Evolutionary conservation across 148 eudicot species (phyloP), one percentile per base, ranked within the genome.

Genomic region (Fagopyrum homotropicum): DNA sequence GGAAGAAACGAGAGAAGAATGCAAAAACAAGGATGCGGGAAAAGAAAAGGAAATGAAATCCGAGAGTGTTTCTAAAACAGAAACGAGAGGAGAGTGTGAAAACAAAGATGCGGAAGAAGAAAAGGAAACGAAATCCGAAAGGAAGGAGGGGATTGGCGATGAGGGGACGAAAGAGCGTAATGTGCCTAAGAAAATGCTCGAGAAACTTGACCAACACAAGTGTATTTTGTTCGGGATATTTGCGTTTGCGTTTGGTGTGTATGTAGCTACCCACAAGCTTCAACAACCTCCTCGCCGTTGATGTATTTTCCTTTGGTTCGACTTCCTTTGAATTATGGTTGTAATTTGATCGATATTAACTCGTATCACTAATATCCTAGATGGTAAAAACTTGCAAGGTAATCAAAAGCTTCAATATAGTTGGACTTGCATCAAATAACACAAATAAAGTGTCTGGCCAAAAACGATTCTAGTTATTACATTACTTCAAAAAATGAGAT

Each of bases 231-330:
- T 66, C 12, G 71, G 71, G 6, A 69, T 89, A 4, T 45, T 91
- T 22, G 91, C 93, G 56, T 89, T 91, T 82, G 81, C 90, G 57
- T 63, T 88, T 6, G 97, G 93, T 54, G 79, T 85, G 72, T 61
- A 80, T 9, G 50, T 89, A 14, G 71, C 45, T 46, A 81, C 90
- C 51, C 79, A 74, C 10, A 85, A 78, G 69, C 73, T 81, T 74
- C 89, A 83, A 68, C 60, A 71, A 29, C 45, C 72, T 71, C 50
- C 75, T 48, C 60, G 5, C 14, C 8, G 8, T 61, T 61, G 68
- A 61, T 55, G 3, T 35, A 2, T 2, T 35, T 35, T 35, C 40
- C 16, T 54, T 54, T 54, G 9, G 0, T 51, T 51, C 15, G 11
- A 51, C 15, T 51, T 51, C 3, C 55, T 51, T 4, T 51, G 55